Conservation (phyloP, 306 rosid species). For the Erythrophleum fordii region DNA sequence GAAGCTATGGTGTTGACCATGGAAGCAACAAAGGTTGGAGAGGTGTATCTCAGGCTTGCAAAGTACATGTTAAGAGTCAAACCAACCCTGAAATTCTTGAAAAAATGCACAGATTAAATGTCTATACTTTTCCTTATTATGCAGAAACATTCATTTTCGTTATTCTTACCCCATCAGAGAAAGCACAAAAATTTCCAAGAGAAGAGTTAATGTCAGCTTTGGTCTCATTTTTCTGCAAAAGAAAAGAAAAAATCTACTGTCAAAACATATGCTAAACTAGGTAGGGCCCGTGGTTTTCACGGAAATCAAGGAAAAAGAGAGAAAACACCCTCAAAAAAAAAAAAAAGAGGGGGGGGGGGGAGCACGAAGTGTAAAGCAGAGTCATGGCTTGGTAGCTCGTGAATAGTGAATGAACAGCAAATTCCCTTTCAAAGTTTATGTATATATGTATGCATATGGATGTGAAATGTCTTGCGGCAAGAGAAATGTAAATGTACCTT, state of each 20-base stretch:
- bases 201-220: constrained; percentile 60
- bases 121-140: background rate
- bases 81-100: constrained; percentile 56
- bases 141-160: background rate
- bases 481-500: constrained; percentile 49
- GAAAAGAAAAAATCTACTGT: background rate
- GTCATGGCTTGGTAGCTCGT: too few relatives aligned
- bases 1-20: constrained; percentile 72
- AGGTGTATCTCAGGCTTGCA: constrained; percentile 78
- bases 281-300: background rate
- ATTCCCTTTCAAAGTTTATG: too few relatives aligned
- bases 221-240: constrained; percentile 68
- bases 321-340: too few relatives aligned
- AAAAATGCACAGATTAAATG: background rate
- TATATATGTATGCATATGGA: too few relatives aligned
- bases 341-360: too few relatives aligned
- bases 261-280: background rate
- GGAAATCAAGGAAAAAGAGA: background rate
- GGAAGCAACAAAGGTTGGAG: constrained; percentile 80
- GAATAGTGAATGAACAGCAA: too few relatives aligned
- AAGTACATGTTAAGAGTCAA: constrained; percentile 72
- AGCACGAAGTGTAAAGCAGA: too few relatives aligned
- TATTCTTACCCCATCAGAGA: constrained; percentile 76
- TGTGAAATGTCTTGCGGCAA: too few relatives aligned
- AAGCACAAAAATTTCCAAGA: constrained; percentile 76